Evolutionary conservation across 345 rosid genomes (phyloP).

Genomic region (Geranium rotundifolium): DNA sequence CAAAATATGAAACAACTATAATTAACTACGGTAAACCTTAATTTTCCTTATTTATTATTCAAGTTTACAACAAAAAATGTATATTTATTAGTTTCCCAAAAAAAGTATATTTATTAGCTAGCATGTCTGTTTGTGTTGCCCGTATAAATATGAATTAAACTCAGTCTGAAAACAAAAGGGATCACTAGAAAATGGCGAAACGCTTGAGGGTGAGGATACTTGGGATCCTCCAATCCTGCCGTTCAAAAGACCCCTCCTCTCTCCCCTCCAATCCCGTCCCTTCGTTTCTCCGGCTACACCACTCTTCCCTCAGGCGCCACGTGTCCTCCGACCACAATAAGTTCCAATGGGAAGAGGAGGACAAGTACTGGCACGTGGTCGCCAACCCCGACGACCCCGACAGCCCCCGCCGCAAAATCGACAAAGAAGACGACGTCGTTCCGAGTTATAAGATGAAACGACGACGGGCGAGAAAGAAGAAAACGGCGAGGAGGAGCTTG

Average conservation of each 20-base stretch:
- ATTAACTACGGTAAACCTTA: too few relatives aligned
- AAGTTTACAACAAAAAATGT: too few relatives aligned
- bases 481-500: constrained; percentile 20
- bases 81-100: too few relatives aligned
- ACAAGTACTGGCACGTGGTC: constrained; percentile 48
- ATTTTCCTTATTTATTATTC: too few relatives aligned
- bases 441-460: constrained; percentile 19
- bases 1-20: too few relatives aligned
- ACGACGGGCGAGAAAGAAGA: constrained; percentile 20
- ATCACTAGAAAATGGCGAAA: constrained; percentile 36
- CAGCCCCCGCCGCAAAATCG: constrained; percentile 47
- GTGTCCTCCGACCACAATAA: constrained; percentile 33
- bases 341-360: constrained; percentile 58
- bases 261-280: constrained; percentile 52
- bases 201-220: constrained; percentile 53
- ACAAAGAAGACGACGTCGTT: constrained; percentile 14
- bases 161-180: too few relatives aligned
- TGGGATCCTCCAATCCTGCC: constrained; percentile 46
- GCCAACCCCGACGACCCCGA: constrained; percentile 7
- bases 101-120: too few relatives aligned
- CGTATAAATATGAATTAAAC: too few relatives aligned
- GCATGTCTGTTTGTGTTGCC: too few relatives aligned
- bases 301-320: constrained; percentile 33
- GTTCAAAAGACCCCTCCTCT: constrained; percentile 42
- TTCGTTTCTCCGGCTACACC: constrained; percentile 18